Base-by-base conservation (phyloP, 2,329 filamentous ascomycete species). In the Aspergillus sp. region DNA sequence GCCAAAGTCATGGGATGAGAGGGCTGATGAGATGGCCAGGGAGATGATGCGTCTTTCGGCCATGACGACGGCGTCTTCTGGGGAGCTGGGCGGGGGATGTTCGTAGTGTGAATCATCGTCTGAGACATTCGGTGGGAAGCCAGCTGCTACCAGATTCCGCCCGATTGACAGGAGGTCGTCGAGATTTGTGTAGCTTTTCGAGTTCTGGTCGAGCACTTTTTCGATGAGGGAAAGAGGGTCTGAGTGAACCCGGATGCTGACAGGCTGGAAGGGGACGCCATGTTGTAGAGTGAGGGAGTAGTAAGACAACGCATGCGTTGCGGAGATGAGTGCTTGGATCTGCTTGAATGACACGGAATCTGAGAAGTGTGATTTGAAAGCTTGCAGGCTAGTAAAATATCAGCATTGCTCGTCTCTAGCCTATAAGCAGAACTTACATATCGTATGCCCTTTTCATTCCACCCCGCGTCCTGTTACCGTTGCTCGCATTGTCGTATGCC, bases 211-310 rank as follows among this genome's bases (percentile, higher is more conserved):
- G 7, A 85, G 70, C 0, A 85, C 71, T 54, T 78, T 83, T 45
- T 72, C 71, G 40, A 85, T 69, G 26, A 85, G 64, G 1, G 73
- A 72, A 5, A 84, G 62, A 5, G 81, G 80, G 54, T 84, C 80
- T 7, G 73, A 65, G 51, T 77, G 79, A 33, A 81, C 77, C n/a
- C 81, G 76, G 45, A 85, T 83, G 56, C 76, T 82, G 53, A 84
- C 81, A 3, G 81, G 81, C 53, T 81, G 77, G 56, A 85, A 84
- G 2, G 80, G 80, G 11, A 84, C 77, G 12, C 79, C 79, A 47
- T 83, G 80, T 52, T 83, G 78, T 5, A 85, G 66, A 0, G 74
- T 82, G 6, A 85, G 66, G 2, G 79, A 80, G 57, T 85, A 85
- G 54, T 81, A 84, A 1, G 81, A 85, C 47, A 85, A 64, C 12